Percentiles rank a stretch among this genome's conserved stretches.
Conservation (phyloP, 768 basidiomycete genomes). For the Termitomyces sp. region DNA sequence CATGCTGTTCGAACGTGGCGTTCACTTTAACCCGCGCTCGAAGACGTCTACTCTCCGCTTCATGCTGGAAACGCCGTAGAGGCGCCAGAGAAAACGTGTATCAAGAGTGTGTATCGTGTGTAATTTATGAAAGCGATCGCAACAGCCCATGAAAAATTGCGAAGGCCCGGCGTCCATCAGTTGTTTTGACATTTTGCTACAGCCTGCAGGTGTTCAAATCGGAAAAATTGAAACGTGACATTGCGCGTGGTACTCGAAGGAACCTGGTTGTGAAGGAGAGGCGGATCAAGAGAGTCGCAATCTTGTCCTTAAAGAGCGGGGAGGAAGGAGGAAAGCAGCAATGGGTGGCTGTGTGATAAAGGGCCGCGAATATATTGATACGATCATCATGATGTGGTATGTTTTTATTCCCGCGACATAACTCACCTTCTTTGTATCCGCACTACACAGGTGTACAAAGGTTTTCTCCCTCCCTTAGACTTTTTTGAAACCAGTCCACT, state of each 20-base stretch:
- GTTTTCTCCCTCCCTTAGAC: slow-evolving; percentile 2
- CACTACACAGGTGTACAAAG: background rate
- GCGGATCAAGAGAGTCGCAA: background rate
- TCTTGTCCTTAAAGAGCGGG: background rate
- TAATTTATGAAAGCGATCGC: background rate
- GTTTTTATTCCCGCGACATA: slow-evolving; percentile 10
- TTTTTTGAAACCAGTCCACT: slow-evolving; percentile 9
- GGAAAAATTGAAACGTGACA: background rate
- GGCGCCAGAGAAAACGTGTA: background rate
- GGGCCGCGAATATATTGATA: slow-evolving; percentile 3
- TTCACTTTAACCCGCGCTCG: background rate
- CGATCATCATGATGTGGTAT: background rate
- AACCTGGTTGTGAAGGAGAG: background rate
- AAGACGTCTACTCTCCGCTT: background rate
- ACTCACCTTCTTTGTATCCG: background rate
- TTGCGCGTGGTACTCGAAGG: background rate
- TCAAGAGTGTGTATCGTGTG: background rate
- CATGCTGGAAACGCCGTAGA: background rate
- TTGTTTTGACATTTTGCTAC: too few relatives aligned
- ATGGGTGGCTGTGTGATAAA: slow-evolving; percentile 10
- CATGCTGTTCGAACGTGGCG: background rate
- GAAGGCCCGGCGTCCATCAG: background rate
- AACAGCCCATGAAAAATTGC: background rate
- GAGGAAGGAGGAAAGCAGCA: background rate
- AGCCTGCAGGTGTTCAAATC: background rate